Conservation (phyloP, 148 eudicot species). For the Nepenthes mirabilis region DNA sequence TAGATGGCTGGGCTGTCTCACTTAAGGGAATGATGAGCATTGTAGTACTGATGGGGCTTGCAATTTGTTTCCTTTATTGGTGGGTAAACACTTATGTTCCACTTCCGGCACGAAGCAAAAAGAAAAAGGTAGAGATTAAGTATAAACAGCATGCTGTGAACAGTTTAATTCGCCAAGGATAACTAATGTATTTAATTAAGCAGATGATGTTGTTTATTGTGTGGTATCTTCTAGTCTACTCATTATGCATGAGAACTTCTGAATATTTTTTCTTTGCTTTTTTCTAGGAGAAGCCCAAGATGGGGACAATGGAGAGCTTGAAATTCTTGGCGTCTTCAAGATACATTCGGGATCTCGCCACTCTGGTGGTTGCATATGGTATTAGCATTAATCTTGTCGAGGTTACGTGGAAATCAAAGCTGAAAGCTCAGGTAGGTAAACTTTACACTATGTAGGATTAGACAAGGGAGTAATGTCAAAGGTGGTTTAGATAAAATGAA, state of each 20-base stretch:
- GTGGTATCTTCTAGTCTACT: not conserved
- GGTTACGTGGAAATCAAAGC: slow-evolving; percentile 99
- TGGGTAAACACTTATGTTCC: slow-evolving; percentile 88
- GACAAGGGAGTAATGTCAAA: no score
- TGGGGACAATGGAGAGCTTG: slow-evolving; percentile 99
- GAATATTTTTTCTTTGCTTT: not conserved
- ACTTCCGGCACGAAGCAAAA: slow-evolving; percentile 73
- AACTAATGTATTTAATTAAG: not conserved
- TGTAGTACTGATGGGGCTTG: slow-evolving; percentile 76
- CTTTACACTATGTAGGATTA: not conserved
- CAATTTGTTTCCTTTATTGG: slow-evolving; percentile 81
- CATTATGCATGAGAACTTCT: not conserved
- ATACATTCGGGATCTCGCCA: slow-evolving; percentile 92
- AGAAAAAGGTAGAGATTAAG: slow-evolving; percentile 68
- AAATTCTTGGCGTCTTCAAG: slow-evolving; percentile 78
- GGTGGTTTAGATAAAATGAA: no score
- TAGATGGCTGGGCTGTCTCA: slow-evolving; percentile 98
- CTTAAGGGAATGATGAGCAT: slow-evolving; percentile 97
- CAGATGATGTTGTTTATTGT: not conserved
- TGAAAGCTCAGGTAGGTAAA: slow-evolving; percentile 82
- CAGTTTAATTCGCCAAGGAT: not conserved
- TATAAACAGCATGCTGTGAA: not conserved
- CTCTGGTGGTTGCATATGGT: slow-evolving; percentile 93
- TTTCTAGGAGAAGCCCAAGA: slow-evolving; percentile 72
- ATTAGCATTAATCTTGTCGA: slow-evolving; percentile 95